These are phyloP conservation scores for Diaporthe sp. DNA, from an alignment of 2,329 filamentous ascomycete genomes.

Conservation along the genomic window DNA sequence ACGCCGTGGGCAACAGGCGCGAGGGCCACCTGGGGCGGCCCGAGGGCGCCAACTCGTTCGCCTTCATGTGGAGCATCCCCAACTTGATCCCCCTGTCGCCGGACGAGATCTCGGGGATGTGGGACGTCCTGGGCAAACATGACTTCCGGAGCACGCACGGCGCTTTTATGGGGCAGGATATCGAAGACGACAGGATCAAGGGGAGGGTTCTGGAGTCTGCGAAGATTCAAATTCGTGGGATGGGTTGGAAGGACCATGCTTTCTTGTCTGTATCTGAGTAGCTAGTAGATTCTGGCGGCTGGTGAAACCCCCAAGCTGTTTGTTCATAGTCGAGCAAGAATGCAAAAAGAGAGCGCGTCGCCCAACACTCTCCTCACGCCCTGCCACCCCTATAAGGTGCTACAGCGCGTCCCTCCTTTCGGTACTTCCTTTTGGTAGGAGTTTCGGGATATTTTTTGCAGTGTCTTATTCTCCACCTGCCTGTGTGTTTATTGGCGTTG, in stretches of 20 bases:
- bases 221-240: constrained; percentile 75
- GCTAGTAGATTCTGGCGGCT: not conserved
- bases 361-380: constrained; percentile 18
- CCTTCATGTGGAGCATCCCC: constrained; percentile 84
- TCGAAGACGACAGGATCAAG: constrained; percentile 71
- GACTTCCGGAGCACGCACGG: constrained; percentile 78
- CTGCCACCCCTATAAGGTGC: constrained; percentile 18
- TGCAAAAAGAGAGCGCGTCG: constrained; percentile 8
- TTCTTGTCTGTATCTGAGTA: constrained; percentile 49
- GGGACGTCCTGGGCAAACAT: constrained; percentile 73
- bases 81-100: constrained; percentile 81
- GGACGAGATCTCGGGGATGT: constrained; percentile 76
- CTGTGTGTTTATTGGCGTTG: not conserved
- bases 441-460: too few relatives aligned
- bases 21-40: constrained; percentile 50
- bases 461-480: too few relatives aligned
- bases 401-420: constrained; percentile 4
- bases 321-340: not conserved
- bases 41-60: constrained; percentile 66
- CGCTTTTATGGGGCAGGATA: constrained; percentile 74
- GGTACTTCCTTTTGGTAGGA: too few relatives aligned
- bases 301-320: not conserved
- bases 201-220: constrained; percentile 79
- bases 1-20: constrained; percentile 55
- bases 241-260: constrained; percentile 60